Conservation (phyloP, 495 filamentous ascomycete species). For the Letharia columbiana region DNA sequence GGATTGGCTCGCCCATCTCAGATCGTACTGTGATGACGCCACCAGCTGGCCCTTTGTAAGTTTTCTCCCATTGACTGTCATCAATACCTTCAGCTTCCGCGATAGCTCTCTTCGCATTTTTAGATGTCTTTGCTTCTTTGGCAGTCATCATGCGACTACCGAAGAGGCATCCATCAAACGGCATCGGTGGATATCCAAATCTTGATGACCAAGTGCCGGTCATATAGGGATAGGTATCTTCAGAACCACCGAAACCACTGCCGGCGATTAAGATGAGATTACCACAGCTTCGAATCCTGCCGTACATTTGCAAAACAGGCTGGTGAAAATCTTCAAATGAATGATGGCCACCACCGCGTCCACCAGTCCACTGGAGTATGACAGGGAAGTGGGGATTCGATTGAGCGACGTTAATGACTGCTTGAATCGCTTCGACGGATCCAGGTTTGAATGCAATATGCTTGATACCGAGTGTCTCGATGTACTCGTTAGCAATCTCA, state of each 20-base stretch:
- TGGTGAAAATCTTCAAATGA: conserved; percentile 94
- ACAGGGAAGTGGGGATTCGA: conserved; percentile 85
- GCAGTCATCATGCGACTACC: conserved; percentile 91
- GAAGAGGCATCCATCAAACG: conserved; percentile 83
- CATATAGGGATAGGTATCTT: conserved; percentile 89
- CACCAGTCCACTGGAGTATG: conserved; percentile 90
- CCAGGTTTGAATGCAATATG: conserved; percentile 95
- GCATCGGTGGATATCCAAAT: conserved; percentile 88
- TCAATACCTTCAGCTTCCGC: conserved; percentile 81
- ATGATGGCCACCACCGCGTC: conserved; percentile 88
- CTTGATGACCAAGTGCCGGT: conserved; percentile 77
- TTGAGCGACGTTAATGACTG: conserved; percentile 86
- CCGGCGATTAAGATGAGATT: conserved; percentile 87
- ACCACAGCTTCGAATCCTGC: conserved; percentile 65
- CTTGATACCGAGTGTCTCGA: conserved; percentile 86
- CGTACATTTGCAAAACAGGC: conserved; percentile 86
- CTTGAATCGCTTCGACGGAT: conserved; percentile 78
- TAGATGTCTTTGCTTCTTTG: conserved; percentile 89
- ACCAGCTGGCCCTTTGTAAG: conserved; percentile 84
- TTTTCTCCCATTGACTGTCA: conserved; percentile 90
- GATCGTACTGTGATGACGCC: conserved; percentile 96
- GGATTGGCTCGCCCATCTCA: conserved; percentile 98
- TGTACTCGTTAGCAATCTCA: conserved; percentile 90
- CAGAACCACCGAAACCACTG: conserved; percentile 83
- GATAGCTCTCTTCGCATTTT: conserved; percentile 90